These are phyloP conservation scores for Podospora comata DNA, from an alignment of 495 filamentous ascomycete genomes.

Conservation along the genomic window DNA sequence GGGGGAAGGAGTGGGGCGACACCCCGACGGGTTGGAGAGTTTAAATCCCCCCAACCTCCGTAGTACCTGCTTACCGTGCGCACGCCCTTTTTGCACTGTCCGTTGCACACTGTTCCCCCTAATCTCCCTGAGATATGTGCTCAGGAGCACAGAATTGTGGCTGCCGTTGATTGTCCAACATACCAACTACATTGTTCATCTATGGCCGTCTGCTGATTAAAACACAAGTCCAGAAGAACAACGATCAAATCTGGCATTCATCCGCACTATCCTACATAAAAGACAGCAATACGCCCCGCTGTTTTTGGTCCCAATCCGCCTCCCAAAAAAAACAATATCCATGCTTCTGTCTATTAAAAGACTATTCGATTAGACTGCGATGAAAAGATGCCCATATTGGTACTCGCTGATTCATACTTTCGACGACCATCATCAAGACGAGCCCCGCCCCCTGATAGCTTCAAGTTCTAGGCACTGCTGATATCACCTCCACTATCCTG, in stretches of 20 bases:
- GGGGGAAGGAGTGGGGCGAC: not conserved
- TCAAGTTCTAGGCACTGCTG: not conserved
- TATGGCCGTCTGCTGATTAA: not conserved
- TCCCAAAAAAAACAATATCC: not conserved
- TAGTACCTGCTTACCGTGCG: not conserved
- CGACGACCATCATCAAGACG: too few relatives aligned
- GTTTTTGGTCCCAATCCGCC: too few relatives aligned
- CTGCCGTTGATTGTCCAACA: too few relatives aligned
- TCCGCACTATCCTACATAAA: too few relatives aligned
- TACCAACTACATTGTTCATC: too few relatives aligned
- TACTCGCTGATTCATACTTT: not conserved
- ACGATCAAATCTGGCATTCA: too few relatives aligned
- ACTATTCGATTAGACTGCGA: not conserved
- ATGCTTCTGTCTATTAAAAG: not conserved
- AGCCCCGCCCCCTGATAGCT: not conserved
- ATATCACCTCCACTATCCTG: not conserved
- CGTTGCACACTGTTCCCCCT: not conserved
- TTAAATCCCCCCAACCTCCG: not conserved
- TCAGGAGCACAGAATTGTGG: too few relatives aligned
- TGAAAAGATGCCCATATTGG: not conserved
- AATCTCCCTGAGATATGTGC: too few relatives aligned
- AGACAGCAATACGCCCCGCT: too few relatives aligned
- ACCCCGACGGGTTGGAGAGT: not conserved
- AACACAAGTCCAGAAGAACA: too few relatives aligned
- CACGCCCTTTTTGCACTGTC: not conserved